Percentiles rank a stretch among this genome's conserved stretches.
phyloP scores from a whole-genome alignment of 106 monocot species.

The Iris macrosiphon region DNA sequence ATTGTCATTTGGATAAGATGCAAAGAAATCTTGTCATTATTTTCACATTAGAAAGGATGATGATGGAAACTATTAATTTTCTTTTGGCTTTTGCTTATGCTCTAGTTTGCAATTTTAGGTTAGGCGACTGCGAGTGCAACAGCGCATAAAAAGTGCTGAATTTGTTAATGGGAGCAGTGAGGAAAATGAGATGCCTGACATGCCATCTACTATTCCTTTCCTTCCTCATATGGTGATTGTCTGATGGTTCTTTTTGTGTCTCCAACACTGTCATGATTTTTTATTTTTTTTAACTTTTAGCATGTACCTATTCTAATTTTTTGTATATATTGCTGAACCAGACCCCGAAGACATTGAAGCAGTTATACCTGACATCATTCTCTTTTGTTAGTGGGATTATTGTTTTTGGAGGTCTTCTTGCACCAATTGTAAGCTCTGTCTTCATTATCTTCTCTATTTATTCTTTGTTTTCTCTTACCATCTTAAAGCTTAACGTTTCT shows the following conservation, averaged over 20 bases:
- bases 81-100: not conserved
- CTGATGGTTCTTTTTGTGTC: no score
- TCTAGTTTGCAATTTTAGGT: conserved; percentile 24
- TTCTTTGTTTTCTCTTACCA: not conserved
- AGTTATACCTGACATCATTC: conserved; percentile 74
- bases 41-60: not conserved
- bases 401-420: conserved; percentile 80
- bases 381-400: conserved; percentile 66
- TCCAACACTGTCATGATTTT: not conserved
- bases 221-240: conserved; percentile 53
- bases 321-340: conserved; percentile 19
- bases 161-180: conserved; percentile 28
- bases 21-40: no score
- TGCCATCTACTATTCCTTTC: conserved; percentile 92
- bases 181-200: conserved; percentile 93
- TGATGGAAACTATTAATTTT: not conserved
- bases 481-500: not conserved
- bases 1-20: not conserved
- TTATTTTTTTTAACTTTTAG: not conserved
- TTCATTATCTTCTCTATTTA: not conserved
- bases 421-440: conserved; percentile 53
- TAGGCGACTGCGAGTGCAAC: conserved; percentile 84
- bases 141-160: conserved; percentile 63
- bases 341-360: conserved; percentile 82
- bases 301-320: not conserved